Base-by-base conservation (phyloP, 495 filamentous ascomycete species). In the Neurospora discreta region DNA sequence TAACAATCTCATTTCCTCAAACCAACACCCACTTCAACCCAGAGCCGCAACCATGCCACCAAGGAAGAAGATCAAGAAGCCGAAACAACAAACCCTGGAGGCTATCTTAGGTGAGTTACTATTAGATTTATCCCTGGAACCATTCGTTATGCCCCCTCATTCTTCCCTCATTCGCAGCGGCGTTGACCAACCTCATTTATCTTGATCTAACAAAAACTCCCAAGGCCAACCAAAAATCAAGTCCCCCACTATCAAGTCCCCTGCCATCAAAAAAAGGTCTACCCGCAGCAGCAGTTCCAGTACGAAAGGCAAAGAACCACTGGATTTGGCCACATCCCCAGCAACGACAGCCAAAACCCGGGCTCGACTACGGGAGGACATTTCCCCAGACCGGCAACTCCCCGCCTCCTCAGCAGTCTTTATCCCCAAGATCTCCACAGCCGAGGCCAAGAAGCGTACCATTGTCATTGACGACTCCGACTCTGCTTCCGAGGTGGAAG, bases 61-160 rank as follows among this genome's bases (percentile, higher is more conserved):
- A 33, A 26, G 26, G 8, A 65, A 65, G 4, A 71, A 67, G 20
- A 9, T 46, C 3, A 74, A 68, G 20, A 75, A 71, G 18, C 26
- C 69, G n/a, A 70, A 73, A 16, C 75, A 78, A 70, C 75, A 78
- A 39, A 77, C 74, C 15, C 69, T 78, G 38, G 77, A 78, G 68
- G 72, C 71, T 20, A 73, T 73, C 0, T 43, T 77, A 23, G 76
- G 76, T 77, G 67, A 38, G 69, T 23, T 6, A 6, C 36, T 36
- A 36, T 52, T n/a, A 52, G 9, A 8, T 71, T 13, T 30, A 16
- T 16, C n/a, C 15, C 40, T 9, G 26, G 11, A 71, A 68, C 38
- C 46, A 36, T 38, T 23, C 15, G 30, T 41, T 3, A 36, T 36
- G 4, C 8, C 42, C 16, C 18, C 39, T 23, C 10, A 6, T 39